phyloP scores from a whole-genome alignment of 345 rosid species.

The Heritiera fomes region DNA sequence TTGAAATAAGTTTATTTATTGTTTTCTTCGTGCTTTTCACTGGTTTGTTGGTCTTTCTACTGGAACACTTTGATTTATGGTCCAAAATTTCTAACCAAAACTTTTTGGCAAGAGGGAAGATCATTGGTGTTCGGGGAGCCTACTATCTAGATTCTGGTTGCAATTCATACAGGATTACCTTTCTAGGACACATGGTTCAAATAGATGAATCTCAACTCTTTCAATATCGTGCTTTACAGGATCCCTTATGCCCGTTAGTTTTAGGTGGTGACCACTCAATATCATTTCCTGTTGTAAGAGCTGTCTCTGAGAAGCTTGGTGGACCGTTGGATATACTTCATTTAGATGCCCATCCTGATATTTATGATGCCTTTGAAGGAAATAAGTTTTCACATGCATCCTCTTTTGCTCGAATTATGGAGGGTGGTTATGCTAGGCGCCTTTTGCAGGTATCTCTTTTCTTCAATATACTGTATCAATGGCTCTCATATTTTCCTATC shows the following conservation, averaged over 20 bases:
- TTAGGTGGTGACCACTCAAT: slow-evolving; percentile 99
- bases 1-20: neutral
- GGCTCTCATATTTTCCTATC: neutral
- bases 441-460: slow-evolving; percentile 72
- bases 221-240: slow-evolving; percentile 40
- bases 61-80: neutral
- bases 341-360: slow-evolving; percentile 99
- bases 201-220: neutral
- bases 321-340: slow-evolving; percentile 97
- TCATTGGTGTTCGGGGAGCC: neutral
- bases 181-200: neutral
- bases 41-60: neutral
- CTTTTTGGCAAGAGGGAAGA: neutral
- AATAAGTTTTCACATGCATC: slow-evolving; percentile 96
- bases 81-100: neutral
- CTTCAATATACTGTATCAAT: neutral
- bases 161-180: neutral
- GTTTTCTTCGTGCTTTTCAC: neutral
- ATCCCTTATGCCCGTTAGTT: slow-evolving; percentile 81
- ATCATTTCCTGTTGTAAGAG: slow-evolving; percentile 88
- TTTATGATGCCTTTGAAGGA: slow-evolving; percentile 84
- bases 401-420: slow-evolving; percentile 98
- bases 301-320: slow-evolving; percentile 92
- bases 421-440: slow-evolving; percentile 89
- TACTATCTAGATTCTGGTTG: neutral